Percentiles rank a stretch among this genome's conserved stretches.
Conservation (phyloP, 768 basidiomycete species). For the Phallus indusiatus region DNA sequence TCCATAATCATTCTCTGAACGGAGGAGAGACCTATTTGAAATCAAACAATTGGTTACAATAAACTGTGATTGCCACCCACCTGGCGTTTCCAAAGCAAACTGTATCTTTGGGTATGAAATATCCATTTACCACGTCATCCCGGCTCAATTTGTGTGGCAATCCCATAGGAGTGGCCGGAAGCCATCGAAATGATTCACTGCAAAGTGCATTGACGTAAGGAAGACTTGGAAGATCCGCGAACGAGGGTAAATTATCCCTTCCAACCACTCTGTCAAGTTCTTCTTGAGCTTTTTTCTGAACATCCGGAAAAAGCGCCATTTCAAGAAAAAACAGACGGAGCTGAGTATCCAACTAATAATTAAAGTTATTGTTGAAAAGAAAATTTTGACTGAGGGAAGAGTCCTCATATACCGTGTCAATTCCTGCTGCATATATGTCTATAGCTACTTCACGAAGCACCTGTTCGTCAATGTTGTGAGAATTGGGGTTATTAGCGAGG, state of each 20-base stretch:
- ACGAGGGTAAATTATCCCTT: constrained; percentile 18
- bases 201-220: constrained; percentile 24
- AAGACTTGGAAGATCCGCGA: constrained; percentile 15
- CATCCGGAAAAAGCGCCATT: too few relatives aligned
- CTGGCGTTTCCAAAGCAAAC: constrained; percentile 14
- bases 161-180: constrained; percentile 21
- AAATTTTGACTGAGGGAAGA: too few relatives aligned
- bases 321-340: too few relatives aligned
- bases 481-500: too few relatives aligned
- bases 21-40: neutral
- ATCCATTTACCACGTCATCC: constrained; percentile 8
- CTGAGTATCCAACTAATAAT: too few relatives aligned
- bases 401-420: too few relatives aligned
- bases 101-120: constrained; percentile 13
- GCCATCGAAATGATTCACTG: constrained; percentile 20
- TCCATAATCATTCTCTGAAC: neutral
- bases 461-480: too few relatives aligned
- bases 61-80: neutral
- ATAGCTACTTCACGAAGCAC: too few relatives aligned
- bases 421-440: too few relatives aligned
- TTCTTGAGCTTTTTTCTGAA: constrained; percentile 10
- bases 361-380: too few relatives aligned
- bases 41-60: neutral
- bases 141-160: constrained; percentile 22
- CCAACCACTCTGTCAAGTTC: constrained; percentile 27